Evolutionary conservation across 805 yeast genomes (phyloP), one percentile per base, ranked within the genome.

Genomic region (Teunomyces cretensis): DNA sequence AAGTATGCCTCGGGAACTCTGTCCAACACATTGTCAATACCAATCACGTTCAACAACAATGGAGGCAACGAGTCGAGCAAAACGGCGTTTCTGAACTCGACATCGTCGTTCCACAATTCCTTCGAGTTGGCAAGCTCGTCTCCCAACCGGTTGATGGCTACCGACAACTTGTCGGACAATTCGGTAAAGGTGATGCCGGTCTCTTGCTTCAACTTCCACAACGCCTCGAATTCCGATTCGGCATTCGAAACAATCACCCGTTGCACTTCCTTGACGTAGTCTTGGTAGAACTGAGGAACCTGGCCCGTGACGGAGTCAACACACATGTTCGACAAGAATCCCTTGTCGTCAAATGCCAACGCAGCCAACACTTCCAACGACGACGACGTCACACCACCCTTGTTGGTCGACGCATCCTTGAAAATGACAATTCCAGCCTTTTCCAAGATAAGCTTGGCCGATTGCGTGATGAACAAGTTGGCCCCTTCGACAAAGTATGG

Each of bases 361-460:
- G 99, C 92, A 8, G 97, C 97, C 55, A 92, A 78, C 9, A 92
- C 99, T 68, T 92, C 99, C 56, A 88, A 75, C 1, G 97, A 91
- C 1, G 97, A 90, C 2, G 97, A 91, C 1, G 99, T 92, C 43
- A 92, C 99, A 72, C 99, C 99, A 60, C 99, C 99, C 71, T 92
- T 92, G 72, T 92, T 92, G 37, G 97, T 90, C 9, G 97, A 88
- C 12, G 98, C 96, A 74, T 92, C 99, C 68, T 94, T 94, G 72
- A 88, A 88, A 43, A 94, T 76, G 43, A 90, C 66, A 42, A 88
- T 83, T 32, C 98, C 98, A 27, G 96, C 94, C 36, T 78, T 72
- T 70, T 94, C 99, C 45, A 92, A 75, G 40, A 81, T 79, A 27
- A 92, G 68, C 73, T 92, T 94, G 42, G 98, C 97, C 32, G 89